Evolutionary conservation across 495 filamentous ascomycete species (phyloP).

Genomic region (Neurospora sp.): DNA sequence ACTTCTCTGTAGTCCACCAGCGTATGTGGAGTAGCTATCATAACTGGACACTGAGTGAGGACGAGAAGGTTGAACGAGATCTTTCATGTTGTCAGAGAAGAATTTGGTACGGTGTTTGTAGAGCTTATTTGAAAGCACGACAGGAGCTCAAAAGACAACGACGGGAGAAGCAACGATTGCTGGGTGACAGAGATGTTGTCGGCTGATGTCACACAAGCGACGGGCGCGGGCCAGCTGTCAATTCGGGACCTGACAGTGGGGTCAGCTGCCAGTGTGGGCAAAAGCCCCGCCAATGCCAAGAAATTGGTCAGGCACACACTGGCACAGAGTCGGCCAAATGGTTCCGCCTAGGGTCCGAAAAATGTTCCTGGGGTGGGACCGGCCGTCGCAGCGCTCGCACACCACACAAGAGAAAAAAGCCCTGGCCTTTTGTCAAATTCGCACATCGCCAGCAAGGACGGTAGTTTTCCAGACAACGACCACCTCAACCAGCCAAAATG

Average conservation of each 20-base stretch:
- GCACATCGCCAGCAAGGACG: constrained; percentile 14
- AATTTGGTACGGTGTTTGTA: neutral
- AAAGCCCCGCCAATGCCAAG: neutral
- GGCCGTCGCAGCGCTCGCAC: neutral
- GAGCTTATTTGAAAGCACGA: neutral
- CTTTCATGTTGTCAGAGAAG: neutral
- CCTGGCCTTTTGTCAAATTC: constrained; percentile 24
- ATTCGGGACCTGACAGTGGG: neutral
- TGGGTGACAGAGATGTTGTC: neutral
- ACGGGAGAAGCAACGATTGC: neutral
- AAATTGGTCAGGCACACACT: neutral
- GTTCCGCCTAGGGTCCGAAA: constrained; percentile 19
- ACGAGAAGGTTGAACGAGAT: neutral
- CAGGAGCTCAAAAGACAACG: neutral
- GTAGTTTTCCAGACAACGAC: constrained; percentile 13
- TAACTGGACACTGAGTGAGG: neutral
- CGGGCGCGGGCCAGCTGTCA: neutral
- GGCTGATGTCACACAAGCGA: neutral
- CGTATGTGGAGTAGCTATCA: neutral
- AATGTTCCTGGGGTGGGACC: neutral
- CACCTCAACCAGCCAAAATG: constrained; percentile 55
- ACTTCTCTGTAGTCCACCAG: neutral
- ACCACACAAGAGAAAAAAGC: constrained; percentile 20
- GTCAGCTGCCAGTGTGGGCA: neutral
- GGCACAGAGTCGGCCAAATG: constrained; percentile 15